phyloP scores from a whole-genome alignment of 495 filamentous ascomycete genomes.

The Trichocladium uniseriatum region DNA sequence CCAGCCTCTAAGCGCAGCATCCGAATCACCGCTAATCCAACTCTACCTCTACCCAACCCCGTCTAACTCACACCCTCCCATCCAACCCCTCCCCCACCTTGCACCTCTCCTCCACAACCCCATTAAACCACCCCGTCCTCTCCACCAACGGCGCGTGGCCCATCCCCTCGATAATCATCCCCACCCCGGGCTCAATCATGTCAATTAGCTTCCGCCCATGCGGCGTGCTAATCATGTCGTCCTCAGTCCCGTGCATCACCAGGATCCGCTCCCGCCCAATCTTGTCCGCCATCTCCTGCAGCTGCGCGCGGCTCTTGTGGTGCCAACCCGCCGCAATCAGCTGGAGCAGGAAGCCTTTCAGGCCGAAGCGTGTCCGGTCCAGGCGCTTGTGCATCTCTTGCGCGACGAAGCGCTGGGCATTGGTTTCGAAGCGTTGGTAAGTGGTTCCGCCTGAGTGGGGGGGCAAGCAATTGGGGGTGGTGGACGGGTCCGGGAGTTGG shows the following conservation, averaged over 20 bases:
- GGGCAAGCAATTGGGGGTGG: constrained; percentile 17
- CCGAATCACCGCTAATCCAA: too few relatives aligned
- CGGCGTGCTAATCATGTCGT: constrained; percentile 62
- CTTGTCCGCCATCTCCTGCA: constrained; percentile 51
- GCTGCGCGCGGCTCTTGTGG: constrained; percentile 54
- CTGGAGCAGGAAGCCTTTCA: constrained; percentile 64
- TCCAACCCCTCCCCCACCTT: constrained; percentile 29
- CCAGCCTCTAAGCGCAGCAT: too few relatives aligned
- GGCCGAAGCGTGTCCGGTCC: constrained; percentile 45
- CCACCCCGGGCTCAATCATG: constrained; percentile 40
- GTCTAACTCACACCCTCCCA: constrained; percentile 2
- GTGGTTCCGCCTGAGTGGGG: background rate
- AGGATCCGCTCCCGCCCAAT: constrained; percentile 65
- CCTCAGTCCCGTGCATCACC: constrained; percentile 62
- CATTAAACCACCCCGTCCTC: constrained; percentile 50
- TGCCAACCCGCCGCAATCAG: constrained; percentile 74
- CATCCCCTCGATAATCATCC: constrained; percentile 49
- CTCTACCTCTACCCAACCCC: background rate
- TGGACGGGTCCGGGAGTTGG: constrained; percentile 25
- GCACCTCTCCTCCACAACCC: constrained; percentile 45
- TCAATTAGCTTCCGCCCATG: constrained; percentile 54
- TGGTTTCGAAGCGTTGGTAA: constrained; percentile 55
- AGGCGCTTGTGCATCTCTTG: constrained; percentile 60
- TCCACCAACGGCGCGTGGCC: constrained; percentile 64
- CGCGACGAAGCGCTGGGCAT: constrained; percentile 70